phyloP scores from a whole-genome alignment of 1,139 yeast genomes.

The Saccharomycopsis phalli region DNA sequence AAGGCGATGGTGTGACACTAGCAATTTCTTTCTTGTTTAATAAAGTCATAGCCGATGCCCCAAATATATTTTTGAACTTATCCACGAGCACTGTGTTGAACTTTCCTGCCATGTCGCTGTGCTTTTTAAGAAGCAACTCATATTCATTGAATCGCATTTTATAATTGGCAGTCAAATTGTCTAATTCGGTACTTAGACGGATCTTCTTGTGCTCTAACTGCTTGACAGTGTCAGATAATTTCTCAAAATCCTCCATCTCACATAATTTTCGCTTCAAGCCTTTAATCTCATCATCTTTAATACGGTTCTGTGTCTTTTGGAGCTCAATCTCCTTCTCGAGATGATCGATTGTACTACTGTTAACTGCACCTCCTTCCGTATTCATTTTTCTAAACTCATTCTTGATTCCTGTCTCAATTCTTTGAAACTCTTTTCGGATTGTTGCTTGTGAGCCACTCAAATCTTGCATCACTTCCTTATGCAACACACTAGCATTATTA shows the following conservation, averaged over 20 bases:
- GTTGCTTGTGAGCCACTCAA: neutral
- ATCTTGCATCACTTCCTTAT: constrained; percentile 4
- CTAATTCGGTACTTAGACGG: constrained; percentile 7
- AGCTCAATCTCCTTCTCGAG: constrained; percentile 6
- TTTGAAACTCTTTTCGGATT: constrained; percentile 8
- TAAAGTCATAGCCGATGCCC: constrained; percentile 16
- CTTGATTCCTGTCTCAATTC: constrained; percentile 5
- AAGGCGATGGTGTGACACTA: neutral
- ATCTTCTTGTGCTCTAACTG: constrained; percentile 4
- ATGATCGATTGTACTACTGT: neutral
- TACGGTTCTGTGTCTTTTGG: constrained; percentile 4
- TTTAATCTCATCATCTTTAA: constrained; percentile 7
- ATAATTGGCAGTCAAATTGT: constrained; percentile 8
- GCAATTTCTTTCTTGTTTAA: constrained; percentile 9
- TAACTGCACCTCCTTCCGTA: neutral
- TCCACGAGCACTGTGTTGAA: constrained; percentile 15
- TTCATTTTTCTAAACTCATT: neutral
- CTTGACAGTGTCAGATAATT: neutral
- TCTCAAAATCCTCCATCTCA: constrained; percentile 1
- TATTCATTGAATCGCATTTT: constrained; percentile 9
- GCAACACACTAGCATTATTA: constrained; percentile 2
- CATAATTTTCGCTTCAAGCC: constrained; percentile 1
- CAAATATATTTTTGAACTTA: constrained; percentile 17
- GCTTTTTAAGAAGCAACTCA: constrained; percentile 7
- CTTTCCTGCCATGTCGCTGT: constrained; percentile 5